phyloP scores from a whole-genome alignment of 2,329 filamentous ascomycete genomes.

The Torrubiella hemipterigena region DNA sequence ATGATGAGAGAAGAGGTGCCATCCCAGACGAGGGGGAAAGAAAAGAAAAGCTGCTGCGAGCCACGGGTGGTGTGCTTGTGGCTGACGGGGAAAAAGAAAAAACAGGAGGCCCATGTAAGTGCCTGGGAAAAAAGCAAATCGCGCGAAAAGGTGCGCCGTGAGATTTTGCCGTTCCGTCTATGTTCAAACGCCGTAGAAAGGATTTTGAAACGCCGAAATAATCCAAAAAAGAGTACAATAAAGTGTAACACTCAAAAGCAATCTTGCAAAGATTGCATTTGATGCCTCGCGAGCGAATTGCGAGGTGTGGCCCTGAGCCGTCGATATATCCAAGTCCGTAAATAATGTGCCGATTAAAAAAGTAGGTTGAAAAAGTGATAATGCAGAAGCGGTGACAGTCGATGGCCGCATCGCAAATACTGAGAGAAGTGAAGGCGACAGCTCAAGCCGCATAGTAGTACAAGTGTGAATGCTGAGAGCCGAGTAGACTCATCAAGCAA shows the following conservation, averaged over 20 bases:
- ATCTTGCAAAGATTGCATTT: slow-evolving; percentile 7
- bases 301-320: slow-evolving; percentile 24
- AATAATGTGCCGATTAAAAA: slow-evolving; percentile 11
- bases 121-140: slow-evolving; percentile 5
- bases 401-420: slow-evolving; percentile 5
- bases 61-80: neutral
- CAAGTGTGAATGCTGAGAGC: slow-evolving; percentile 4
- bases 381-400: slow-evolving; percentile 10
- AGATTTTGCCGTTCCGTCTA: slow-evolving; percentile 4
- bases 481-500: neutral
- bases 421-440: slow-evolving; percentile 3
- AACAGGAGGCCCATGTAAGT: slow-evolving; percentile 2
- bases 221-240: neutral
- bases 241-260: neutral
- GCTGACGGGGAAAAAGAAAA: slow-evolving; percentile 4
- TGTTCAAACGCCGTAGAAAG: slow-evolving; percentile 6
- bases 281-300: slow-evolving; percentile 20
- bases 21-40: slow-evolving; percentile 4
- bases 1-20: slow-evolving; percentile 7
- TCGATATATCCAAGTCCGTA: slow-evolving; percentile 20
- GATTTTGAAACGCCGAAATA: neutral
- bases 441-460: slow-evolving; percentile 1
- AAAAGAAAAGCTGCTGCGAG: neutral
- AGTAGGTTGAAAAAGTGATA: slow-evolving; percentile 21
- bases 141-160: slow-evolving; percentile 2